Base-by-base conservation (phyloP, 2,329 filamentous ascomycete genomes). In the Colletotrichum sp. region DNA sequence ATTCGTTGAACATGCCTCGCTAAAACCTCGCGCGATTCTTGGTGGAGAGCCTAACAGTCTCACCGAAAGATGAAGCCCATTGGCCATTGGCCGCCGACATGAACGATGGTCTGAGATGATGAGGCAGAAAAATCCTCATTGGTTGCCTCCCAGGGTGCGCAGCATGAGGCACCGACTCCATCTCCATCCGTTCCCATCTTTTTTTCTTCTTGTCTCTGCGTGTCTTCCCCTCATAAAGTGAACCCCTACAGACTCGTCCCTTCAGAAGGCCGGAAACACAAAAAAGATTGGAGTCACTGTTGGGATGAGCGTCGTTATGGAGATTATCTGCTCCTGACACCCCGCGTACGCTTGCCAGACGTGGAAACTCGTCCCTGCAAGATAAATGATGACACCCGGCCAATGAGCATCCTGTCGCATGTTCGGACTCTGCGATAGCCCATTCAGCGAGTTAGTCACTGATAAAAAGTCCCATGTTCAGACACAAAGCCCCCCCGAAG, bases 181-280 rank as follows among this genome's bases (percentile, higher is more conserved):
- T n/a, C 8, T 39, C 68, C 68, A 27, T 70, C 57, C 27, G 55
- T 70, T 70, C 68, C 68, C 68, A 69, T 70, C 68, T 63, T 70
- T 63, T 70, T 9, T 39, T 49, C 22, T 22, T 22, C 4, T 6
- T n/a, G 39, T n/a, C 39, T 44, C 39, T 49, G 39, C 39, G 39
- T 49, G 19, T 49, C 39, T 49, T 49, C 27, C 57, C 57, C 68
- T 63, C 57, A 62, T 62, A 27, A 22, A 49, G n/a, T 70, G 68
- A 70, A 70, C 57, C 68, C 68, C 32, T 62, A n/a, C 25, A 25
- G 19, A 55, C 49, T 22, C 30, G 39, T 67, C 64, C 64, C 64
- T 52, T 55, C 65, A 68, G 13, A 57, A 29, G n/a, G 44, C 22
- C 19, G 27, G 29, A 49, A n/a, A 29, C 30, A 49, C 22, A 49